Base-by-base conservation (phyloP, 208 protist genomes). In the Herpetomonas samuelpessoai region DNA sequence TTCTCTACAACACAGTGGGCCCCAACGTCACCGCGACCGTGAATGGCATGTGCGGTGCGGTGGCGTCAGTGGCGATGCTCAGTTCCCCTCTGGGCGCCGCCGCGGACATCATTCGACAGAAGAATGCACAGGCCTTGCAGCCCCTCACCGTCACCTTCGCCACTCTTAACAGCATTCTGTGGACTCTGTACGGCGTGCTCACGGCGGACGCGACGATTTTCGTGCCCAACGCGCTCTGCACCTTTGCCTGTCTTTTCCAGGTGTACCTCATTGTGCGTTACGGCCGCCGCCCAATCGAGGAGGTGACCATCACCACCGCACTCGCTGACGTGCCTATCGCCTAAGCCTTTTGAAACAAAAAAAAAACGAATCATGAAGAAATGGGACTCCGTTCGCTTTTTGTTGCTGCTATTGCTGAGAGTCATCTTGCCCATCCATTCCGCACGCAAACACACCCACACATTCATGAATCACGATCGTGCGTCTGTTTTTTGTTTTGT, bases 1-100 rank as follows among this genome's bases (percentile, higher is more conserved):
- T 61, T 14, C 65, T 88, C 16, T 49, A 59, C 39, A 79, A 63
- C 48, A 69, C 45, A 26, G 47, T 56, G n/a, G 67, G 38, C 22
- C 25, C 48, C 29, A 54, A 19, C 24, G 31, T 61, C 24, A 45
- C 77, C 1, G 41, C 53, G 24, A 53, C 69, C 49, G 19, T 88
- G 21, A 84, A 79, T 51, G 82, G 78, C 46, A 29, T 86, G 45
- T 62, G 70, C 38, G 78, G 72, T 2, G 79, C 77, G 19, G 81
- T 53, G 48, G 71, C 65, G 38, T 76, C 65, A 28, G 75, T 89
- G 6, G 68, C 83, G 49, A 89, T 89, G 82, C 67, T 89, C 7
- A 81, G 75, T 53, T 89, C 82, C 0, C 82, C 82, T 21, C 72
- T 89, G 1, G 75, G 61, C 6, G 74, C 76, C 78, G 71, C 66